These are phyloP conservation scores for Gossypium thurberi DNA, from an alignment of 345 rosid species.

Conservation along the genomic window DNA sequence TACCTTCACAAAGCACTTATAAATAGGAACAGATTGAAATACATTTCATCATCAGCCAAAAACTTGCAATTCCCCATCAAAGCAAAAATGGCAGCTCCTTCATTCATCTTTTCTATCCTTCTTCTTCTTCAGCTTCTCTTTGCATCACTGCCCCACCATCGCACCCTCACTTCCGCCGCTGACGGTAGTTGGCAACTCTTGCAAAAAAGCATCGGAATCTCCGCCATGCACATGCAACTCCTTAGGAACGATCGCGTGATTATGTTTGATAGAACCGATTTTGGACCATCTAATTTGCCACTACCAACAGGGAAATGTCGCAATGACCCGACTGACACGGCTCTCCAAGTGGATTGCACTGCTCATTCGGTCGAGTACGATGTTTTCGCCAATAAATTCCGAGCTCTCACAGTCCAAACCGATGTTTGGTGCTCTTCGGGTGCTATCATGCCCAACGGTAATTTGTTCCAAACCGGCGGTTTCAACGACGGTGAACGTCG, in stretches of 20 bases:
- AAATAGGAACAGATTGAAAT: background rate
- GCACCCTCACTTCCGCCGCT: background rate
- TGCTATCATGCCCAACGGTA: background rate
- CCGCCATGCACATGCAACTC: slow-evolving; percentile 38
- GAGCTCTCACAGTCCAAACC: background rate
- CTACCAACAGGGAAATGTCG: slow-evolving; percentile 30
- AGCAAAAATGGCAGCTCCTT: background rate
- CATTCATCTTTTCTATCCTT: background rate
- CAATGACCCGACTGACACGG: background rate
- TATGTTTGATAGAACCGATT: slow-evolving; percentile 35
- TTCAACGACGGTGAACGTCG: background rate
- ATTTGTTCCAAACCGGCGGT: background rate
- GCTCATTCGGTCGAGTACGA: background rate
- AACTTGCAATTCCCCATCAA: background rate
- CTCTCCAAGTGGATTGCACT: background rate
- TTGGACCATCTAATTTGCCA: slow-evolving; percentile 18
- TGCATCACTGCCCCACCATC: background rate
- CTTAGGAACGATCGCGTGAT: slow-evolving; percentile 31
- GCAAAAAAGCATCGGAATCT: slow-evolving; percentile 24
- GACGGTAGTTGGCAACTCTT: slow-evolving; percentile 23
- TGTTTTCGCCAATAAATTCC: slow-evolving; percentile 26
- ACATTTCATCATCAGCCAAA: background rate
- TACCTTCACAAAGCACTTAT: background rate
- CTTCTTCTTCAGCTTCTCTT: background rate
- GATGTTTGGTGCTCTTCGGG: background rate